phyloP scores from a whole-genome alignment of 2,329 filamentous ascomycete species.

The Aspergillus terreus region DNA sequence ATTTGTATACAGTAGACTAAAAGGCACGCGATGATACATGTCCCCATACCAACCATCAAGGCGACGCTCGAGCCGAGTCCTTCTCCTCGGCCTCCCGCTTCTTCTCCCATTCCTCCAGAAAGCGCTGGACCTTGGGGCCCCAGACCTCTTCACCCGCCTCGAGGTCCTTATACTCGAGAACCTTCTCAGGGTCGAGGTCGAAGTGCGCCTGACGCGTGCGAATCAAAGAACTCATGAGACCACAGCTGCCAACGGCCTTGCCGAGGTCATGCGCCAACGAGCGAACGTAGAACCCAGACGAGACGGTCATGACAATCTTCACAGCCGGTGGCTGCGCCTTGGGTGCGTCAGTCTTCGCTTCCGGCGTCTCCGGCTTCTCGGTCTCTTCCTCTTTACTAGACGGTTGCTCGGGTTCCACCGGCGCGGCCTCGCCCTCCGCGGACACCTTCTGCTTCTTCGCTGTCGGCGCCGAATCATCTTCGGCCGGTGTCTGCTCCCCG shows the following conservation, averaged over 20 bases:
- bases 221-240: slow-evolving; percentile 78
- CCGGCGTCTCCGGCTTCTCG: neutral
- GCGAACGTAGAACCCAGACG: slow-evolving; percentile 94
- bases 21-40: too few relatives aligned
- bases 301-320: slow-evolving; percentile 84
- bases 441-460: slow-evolving; percentile 32
- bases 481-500: slow-evolving; percentile 12
- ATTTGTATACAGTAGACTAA: too few relatives aligned
- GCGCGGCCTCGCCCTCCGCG: slow-evolving; percentile 21
- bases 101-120: slow-evolving; percentile 53
- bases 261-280: slow-evolving; percentile 92
- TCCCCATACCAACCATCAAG: neutral
- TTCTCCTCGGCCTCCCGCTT: slow-evolving; percentile 28
- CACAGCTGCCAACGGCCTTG: slow-evolving; percentile 73
- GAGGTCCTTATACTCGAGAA: slow-evolving; percentile 75
- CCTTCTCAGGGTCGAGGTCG: slow-evolving; percentile 63
- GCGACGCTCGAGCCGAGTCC: neutral
- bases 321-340: slow-evolving; percentile 61
- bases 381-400: slow-evolving; percentile 4
- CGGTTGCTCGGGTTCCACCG: slow-evolving; percentile 13
- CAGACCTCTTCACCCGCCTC: slow-evolving; percentile 74
- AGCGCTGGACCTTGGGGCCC: slow-evolving; percentile 66
- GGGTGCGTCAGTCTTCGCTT: slow-evolving; percentile 1
- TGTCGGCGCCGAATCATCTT: neutral
- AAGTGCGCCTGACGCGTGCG: slow-evolving; percentile 81